These are phyloP conservation scores for Diplosphaera chodatii DNA, from an alignment of 139 green algal species.

Conservation along the genomic window DNA sequence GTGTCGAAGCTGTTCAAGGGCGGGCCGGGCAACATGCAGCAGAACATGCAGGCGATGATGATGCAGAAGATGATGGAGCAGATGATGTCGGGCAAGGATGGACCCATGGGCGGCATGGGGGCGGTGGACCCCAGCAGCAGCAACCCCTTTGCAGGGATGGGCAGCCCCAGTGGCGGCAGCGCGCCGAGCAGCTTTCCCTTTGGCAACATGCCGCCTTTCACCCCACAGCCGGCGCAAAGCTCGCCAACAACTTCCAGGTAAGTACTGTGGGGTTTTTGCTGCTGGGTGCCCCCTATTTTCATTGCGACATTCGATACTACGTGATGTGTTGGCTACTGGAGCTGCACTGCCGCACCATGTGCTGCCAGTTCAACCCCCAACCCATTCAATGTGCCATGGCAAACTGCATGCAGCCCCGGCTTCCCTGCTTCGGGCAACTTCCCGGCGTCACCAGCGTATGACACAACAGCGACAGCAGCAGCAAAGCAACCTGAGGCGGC, in stretches of 20 bases:
- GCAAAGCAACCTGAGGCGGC: neutral
- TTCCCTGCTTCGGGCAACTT: neutral
- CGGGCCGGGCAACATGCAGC: neutral
- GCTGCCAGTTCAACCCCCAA: no score
- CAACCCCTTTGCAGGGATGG: neutral
- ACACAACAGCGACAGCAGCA: neutral
- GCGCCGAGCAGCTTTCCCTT: neutral
- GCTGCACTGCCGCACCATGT: no score
- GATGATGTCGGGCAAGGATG: neutral
- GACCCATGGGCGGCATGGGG: neutral
- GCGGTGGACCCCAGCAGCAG: neutral
- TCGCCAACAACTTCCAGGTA: neutral
- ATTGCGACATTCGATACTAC: no score
- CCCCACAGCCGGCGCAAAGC: neutral
- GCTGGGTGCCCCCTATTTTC: no score
- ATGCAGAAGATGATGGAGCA: slow-evolving; percentile 2
- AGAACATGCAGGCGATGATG: neutral
- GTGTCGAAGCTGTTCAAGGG: neutral
- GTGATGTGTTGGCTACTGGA: no score
- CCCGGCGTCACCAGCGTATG: neutral
- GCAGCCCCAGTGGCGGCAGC: no score
- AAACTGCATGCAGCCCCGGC: neutral
- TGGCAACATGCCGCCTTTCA: neutral
- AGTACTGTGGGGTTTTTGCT: no score
- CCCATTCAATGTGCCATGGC: no score